A percentile compares a stretch with the other conserved stretches of the same genome.
phyloP scores from a whole-genome alignment of 2,329 filamentous ascomycete species.

The Myriosclerotinia scirpicola region DNA sequence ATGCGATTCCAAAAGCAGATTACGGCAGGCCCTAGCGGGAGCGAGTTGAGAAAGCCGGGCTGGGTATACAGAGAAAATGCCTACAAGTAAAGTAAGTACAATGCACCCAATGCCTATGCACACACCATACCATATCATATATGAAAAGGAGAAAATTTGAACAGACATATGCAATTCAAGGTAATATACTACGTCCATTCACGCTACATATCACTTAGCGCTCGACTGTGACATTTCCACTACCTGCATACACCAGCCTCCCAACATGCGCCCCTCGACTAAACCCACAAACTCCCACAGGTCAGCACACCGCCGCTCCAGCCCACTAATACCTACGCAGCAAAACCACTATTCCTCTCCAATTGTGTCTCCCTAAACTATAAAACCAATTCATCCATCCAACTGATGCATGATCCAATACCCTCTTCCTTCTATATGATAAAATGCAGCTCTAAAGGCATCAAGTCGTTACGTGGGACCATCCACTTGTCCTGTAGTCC shows the following conservation, averaged over 20 bases:
- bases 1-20: no score
- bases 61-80: no score
- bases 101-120: no score
- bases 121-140: background rate
- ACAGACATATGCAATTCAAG: background rate
- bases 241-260: background rate
- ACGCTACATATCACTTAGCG: background rate
- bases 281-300: background rate
- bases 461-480: background rate
- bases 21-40: no score
- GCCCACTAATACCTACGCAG: background rate
- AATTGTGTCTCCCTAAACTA: background rate
- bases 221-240: background rate
- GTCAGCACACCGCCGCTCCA: background rate
- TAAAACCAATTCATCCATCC: background rate
- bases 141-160: background rate
- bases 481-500: background rate
- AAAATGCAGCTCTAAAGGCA: slow-evolving; percentile 7
- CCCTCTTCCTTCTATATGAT: slow-evolving; percentile 11
- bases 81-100: no score
- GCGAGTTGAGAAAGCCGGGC: no score
- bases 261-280: background rate
- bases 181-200: background rate
- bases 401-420: background rate
- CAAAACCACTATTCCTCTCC: background rate